Conservation (phyloP, 352 stramenopile species). For the Halophytophthora polymorphica region DNA sequence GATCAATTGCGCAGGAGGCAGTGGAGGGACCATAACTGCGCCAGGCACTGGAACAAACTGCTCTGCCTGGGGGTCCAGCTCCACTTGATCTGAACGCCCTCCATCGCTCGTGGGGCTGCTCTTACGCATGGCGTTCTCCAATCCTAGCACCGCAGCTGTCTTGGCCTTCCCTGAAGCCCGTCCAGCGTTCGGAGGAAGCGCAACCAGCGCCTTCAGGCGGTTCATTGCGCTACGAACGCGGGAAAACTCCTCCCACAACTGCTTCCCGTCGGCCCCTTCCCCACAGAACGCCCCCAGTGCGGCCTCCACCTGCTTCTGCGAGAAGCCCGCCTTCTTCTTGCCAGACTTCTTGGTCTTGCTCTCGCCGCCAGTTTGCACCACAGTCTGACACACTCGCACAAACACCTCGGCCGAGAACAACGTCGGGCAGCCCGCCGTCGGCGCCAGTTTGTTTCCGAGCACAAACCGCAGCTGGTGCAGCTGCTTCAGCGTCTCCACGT, state of each 20-base stretch:
- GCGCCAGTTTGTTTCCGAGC: constrained; percentile 40
- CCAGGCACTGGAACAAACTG: too few relatives aligned
- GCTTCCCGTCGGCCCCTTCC: constrained; percentile 12
- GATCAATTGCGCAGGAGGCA: too few relatives aligned
- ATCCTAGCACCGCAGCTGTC: constrained; percentile 10
- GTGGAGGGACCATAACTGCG: too few relatives aligned
- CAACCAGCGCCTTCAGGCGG: constrained; percentile 27
- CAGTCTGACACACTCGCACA: constrained; percentile 40
- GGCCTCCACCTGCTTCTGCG: constrained; percentile 23
- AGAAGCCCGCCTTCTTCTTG: constrained; percentile 11
- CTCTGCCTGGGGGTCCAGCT: neutral
- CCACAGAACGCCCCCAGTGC: constrained; percentile 22
- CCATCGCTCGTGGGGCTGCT: neutral
- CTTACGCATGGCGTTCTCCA: constrained; percentile 20
- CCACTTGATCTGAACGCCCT: neutral
- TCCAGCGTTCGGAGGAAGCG: constrained; percentile 13
- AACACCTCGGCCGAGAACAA: constrained; percentile 72
- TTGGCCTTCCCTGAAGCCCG: constrained; percentile 7
- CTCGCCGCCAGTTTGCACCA: constrained; percentile 18
- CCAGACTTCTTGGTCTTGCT: constrained; percentile 12
- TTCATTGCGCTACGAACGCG: constrained; percentile 27
- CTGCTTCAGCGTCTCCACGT: constrained; percentile 53
- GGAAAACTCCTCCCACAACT: constrained; percentile 33
- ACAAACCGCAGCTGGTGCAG: constrained; percentile 50
- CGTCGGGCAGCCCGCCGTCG: constrained; percentile 36